phyloP scores from a whole-genome alignment of 1,284 basidiomycete species.

The Malassezia arunalokei region DNA sequence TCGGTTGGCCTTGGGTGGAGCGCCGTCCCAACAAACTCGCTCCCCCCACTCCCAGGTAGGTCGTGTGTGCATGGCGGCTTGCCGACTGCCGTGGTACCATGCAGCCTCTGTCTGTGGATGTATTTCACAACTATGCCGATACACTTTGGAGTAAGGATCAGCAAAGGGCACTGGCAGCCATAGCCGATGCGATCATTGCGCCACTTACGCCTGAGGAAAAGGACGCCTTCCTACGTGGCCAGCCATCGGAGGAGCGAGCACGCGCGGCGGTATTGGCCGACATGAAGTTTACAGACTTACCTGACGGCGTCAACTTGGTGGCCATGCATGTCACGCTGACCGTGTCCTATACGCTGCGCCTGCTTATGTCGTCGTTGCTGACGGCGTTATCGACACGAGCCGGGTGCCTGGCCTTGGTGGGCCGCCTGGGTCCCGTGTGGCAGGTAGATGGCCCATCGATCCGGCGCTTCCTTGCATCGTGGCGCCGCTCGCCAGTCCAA shows the following conservation, averaged over 20 bases:
- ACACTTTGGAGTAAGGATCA: conserved; percentile 23
- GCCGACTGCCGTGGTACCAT: background rate
- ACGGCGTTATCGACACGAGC: conserved; percentile 29
- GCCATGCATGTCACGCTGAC: conserved; percentile 28
- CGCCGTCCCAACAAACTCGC: background rate
- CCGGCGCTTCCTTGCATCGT: conserved; percentile 22
- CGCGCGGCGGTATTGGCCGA: conserved; percentile 25
- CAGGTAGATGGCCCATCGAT: conserved; percentile 21
- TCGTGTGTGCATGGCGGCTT: no score
- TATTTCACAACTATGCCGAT: conserved; percentile 15
- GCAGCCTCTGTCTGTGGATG: background rate
- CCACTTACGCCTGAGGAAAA: conserved; percentile 28
- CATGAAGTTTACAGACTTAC: conserved; percentile 28
- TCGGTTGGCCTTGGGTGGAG: conserved; percentile 10
- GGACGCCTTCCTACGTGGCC: conserved; percentile 25
- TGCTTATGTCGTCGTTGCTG: conserved; percentile 31
- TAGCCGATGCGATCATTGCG: conserved; percentile 39
- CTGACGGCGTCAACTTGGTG: conserved; percentile 28
- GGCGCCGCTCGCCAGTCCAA: conserved; percentile 28
- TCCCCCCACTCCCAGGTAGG: background rate
- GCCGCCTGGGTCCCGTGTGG: conserved; percentile 34
- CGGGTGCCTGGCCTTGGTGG: conserved; percentile 33
- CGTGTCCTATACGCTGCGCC: conserved; percentile 23
- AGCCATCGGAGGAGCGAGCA: conserved; percentile 32
- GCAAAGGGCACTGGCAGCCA: conserved; percentile 26